Evolutionary conservation across 148 eudicot genomes (phyloP).

Genomic region (Talinum fruticosum): DNA sequence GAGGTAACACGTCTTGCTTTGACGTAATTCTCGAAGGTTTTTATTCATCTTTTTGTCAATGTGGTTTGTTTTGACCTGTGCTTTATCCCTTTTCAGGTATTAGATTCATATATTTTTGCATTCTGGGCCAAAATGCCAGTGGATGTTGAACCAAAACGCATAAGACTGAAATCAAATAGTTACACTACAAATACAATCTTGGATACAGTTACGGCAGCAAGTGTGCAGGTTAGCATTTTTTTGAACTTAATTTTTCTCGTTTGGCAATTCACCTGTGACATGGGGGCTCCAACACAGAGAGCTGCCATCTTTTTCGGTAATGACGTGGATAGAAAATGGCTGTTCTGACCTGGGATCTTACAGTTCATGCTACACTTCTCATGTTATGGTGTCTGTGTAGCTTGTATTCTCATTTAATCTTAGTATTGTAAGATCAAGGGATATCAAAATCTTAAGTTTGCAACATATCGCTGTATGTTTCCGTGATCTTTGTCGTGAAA

Average conservation of each 20-base stretch:
- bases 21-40: background rate
- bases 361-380: too few relatives aligned
- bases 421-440: background rate
- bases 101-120: conserved; percentile 83
- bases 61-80: background rate
- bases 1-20: conserved; percentile 47
- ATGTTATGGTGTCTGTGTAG: background rate
- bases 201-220: conserved; percentile 86
- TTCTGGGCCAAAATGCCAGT: conserved; percentile 82
- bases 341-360: background rate
- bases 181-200: conserved; percentile 78
- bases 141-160: conserved; percentile 68
- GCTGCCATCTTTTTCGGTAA: background rate
- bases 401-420: background rate
- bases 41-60: background rate
- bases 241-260: background rate
- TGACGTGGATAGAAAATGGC: background rate
- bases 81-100: conserved; percentile 43
- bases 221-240: conserved; percentile 60
- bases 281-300: background rate
- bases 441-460: background rate
- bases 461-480: background rate
- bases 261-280: background rate
- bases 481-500: background rate
- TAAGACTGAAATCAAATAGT: conserved; percentile 79